Conservation (phyloP, 2,329 filamentous ascomycete species). For the Tolypocladium sp. region DNA sequence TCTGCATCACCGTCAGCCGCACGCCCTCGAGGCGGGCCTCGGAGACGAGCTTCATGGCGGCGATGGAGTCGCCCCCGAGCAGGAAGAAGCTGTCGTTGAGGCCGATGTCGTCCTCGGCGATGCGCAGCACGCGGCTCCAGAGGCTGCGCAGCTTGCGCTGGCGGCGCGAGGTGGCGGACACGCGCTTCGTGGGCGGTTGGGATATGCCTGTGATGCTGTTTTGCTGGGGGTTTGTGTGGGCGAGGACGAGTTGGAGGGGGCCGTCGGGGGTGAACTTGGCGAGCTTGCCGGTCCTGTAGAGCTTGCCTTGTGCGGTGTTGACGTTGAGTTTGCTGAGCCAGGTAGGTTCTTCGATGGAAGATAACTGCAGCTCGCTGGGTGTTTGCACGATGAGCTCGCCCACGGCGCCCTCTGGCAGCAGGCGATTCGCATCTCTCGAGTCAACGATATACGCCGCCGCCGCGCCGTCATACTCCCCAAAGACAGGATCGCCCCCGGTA, state of each 20-base stretch:
- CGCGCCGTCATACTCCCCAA: slow-evolving; percentile 13
- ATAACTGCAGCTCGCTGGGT: slow-evolving; percentile 12
- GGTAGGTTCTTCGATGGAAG: slow-evolving; percentile 13
- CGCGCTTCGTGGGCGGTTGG: slow-evolving; percentile 14
- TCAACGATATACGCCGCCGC: slow-evolving; percentile 31
- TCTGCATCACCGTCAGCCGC: slow-evolving; percentile 42
- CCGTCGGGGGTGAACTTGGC: slow-evolving; percentile 26
- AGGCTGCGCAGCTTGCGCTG: slow-evolving; percentile 34
- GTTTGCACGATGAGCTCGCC: slow-evolving; percentile 35
- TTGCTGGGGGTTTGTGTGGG: slow-evolving; percentile 7
- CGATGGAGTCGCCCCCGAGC: slow-evolving; percentile 50
- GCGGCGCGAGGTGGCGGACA: slow-evolving; percentile 29
- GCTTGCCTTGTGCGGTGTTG: slow-evolving; percentile 7
- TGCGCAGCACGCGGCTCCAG: slow-evolving; percentile 38
- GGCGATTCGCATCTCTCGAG: slow-evolving; percentile 19
- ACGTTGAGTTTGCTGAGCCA: slow-evolving; percentile 16
- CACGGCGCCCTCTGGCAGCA: slow-evolving; percentile 29
- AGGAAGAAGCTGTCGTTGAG: slow-evolving; percentile 51
- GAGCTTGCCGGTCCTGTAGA: slow-evolving; percentile 31
- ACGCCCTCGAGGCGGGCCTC: slow-evolving; percentile 39
- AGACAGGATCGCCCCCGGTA: slow-evolving; percentile 5
- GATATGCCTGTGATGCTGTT: not conserved
- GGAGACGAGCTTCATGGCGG: slow-evolving; percentile 52
- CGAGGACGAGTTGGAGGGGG: slow-evolving; percentile 17
- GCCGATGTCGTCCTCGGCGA: slow-evolving; percentile 36